phyloP scores from a whole-genome alignment of 2,329 filamentous ascomycete genomes.

The Tolypocladium inflatum region DNA sequence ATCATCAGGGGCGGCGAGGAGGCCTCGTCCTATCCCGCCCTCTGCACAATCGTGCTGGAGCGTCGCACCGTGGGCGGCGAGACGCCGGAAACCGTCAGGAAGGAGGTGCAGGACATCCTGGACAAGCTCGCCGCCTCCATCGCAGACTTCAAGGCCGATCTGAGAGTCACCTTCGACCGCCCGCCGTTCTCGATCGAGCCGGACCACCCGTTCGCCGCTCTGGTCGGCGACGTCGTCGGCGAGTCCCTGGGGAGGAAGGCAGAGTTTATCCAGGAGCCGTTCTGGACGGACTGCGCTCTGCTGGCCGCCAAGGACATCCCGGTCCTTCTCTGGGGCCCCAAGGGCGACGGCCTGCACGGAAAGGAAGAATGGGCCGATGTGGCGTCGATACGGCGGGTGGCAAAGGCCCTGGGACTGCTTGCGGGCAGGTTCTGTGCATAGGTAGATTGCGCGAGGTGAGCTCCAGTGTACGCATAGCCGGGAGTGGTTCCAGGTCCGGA shows the following conservation, averaged over 20 bases:
- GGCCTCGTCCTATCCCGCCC: conserved; percentile 37
- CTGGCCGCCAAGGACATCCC: conserved; percentile 34
- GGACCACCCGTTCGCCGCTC: conserved; percentile 29
- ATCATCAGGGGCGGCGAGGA: conserved; percentile 42
- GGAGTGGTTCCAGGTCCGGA: neutral
- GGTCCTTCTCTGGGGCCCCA: conserved; percentile 35
- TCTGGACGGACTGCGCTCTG: conserved; percentile 43
- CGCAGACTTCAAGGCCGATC: conserved; percentile 28
- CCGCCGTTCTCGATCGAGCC: conserved; percentile 28
- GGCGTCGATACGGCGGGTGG: conserved; percentile 27
- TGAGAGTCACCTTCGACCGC: conserved; percentile 30
- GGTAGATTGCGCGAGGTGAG: neutral
- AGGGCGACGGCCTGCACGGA: conserved; percentile 37
- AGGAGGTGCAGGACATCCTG: conserved; percentile 28
- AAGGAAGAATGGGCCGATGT: conserved; percentile 40
- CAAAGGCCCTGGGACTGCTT: conserved; percentile 14
- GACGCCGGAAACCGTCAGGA: conserved; percentile 22
- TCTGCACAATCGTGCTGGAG: conserved; percentile 38
- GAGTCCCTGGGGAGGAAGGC: conserved; percentile 16
- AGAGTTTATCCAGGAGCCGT: conserved; percentile 20
- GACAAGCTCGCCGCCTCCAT: conserved; percentile 19
- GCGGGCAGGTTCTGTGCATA: conserved; percentile 18
- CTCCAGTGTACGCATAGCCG: neutral
- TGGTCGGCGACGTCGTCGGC: conserved; percentile 17
- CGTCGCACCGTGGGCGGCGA: conserved; percentile 37